These are phyloP conservation scores for Colletotrichum lindemuthianum DNA, from an alignment of 2,329 filamentous ascomycete species.

Conservation along the genomic window DNA sequence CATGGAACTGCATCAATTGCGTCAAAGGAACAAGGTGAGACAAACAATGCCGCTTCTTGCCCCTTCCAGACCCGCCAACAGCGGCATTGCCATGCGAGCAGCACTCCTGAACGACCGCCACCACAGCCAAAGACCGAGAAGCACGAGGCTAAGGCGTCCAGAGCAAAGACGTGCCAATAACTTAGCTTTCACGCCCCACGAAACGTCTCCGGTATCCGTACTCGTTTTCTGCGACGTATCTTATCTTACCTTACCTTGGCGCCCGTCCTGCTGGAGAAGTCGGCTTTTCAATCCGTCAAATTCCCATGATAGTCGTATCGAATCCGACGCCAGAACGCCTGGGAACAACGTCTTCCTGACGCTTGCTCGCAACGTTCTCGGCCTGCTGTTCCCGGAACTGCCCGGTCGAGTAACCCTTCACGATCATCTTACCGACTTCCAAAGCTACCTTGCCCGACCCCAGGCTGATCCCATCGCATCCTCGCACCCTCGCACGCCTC, in stretches of 20 bases:
- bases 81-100: conserved; percentile 22
- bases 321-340: conserved; percentile 3
- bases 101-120: conserved; percentile 17
- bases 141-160: conserved; percentile 13
- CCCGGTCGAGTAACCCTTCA: background rate
- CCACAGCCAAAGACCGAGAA: conserved; percentile 26
- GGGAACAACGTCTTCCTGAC: background rate
- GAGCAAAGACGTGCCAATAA: conserved; percentile 3
- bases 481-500: conserved; percentile 13
- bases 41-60: conserved; percentile 13
- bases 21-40: conserved; percentile 25
- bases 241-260: background rate
- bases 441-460: conserved; percentile 6
- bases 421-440: background rate
- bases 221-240: background rate
- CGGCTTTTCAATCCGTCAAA: conserved; percentile 3
- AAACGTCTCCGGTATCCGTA: conserved; percentile 14
- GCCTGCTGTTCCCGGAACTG: conserved; percentile 7
- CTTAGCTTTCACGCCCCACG: conserved; percentile 4
- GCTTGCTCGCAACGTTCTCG: background rate
- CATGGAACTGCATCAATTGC: conserved; percentile 14
- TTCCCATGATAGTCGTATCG: conserved; percentile 1
- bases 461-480: background rate
- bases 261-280: background rate
- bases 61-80: conserved; percentile 10